Evolutionary conservation across 257 asterid genomes (phyloP).

Genomic region (Cinchona pubescens): DNA sequence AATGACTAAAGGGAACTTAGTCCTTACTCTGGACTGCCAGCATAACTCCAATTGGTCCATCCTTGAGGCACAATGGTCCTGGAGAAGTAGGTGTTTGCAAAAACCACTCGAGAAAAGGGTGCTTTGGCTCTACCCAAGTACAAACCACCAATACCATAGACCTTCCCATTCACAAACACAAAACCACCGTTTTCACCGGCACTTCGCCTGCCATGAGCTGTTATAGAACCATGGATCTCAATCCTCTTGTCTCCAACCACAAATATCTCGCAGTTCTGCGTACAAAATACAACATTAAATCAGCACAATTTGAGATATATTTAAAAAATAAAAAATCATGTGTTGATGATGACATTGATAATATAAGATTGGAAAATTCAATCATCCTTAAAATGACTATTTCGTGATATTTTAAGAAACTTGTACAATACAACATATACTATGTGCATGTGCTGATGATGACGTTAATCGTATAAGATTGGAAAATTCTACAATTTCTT

Average conservation of each 20-base stretch:
- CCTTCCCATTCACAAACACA: constrained; percentile 62
- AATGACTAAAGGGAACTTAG: no score
- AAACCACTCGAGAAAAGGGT: constrained; percentile 61
- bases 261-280: constrained; percentile 72
- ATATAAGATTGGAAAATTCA: no score
- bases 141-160: constrained; percentile 61
- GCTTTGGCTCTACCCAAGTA: constrained; percentile 73
- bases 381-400: no score
- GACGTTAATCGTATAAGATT: no score
- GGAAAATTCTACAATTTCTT: no score
- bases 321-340: not conserved
- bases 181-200: constrained; percentile 58
- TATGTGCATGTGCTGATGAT: no score
- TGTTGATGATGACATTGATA: not conserved
- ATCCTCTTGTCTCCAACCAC: constrained; percentile 44
- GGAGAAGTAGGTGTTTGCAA: constrained; percentile 69
- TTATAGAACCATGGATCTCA: constrained; percentile 56
- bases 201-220: constrained; percentile 62
- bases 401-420: no score
- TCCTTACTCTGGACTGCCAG: constrained; percentile 53
- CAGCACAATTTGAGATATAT: no score
- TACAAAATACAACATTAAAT: not conserved
- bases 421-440: no score
- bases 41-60: constrained; percentile 64
- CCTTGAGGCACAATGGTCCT: constrained; percentile 56